Evolutionary conservation across 345 rosid genomes (phyloP), one percentile per base, ranked within the genome.

Genomic region (Moringa oleifera): DNA sequence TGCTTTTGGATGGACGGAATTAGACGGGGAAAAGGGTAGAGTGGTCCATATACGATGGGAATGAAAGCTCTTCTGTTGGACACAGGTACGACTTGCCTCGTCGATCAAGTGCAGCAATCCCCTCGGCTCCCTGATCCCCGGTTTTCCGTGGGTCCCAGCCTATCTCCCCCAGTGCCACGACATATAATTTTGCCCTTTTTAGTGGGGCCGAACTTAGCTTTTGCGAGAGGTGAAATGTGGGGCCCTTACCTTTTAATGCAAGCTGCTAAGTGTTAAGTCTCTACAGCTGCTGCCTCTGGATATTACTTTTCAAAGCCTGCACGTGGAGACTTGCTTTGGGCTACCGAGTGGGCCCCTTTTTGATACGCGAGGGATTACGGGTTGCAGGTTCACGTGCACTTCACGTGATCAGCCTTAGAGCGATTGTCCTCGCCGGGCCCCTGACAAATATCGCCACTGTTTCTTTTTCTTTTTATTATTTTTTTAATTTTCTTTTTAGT

Each of bases 381-480:
- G 25, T 61, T 65, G 50, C 59, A 57, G 68, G 7, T 53, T 65
- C 74, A 73, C 67, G 64, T 73, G 64, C 23, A 25, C 1, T 49
- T 31, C 74, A 69, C 71, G 65, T 69, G 78, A 69, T 65, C 20
- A 2, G 0, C 17, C 47, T 18, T 41, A 28, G 0, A 6, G 1
- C 15, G 33, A 24, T 16, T 25, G 63, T 58, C 58, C 60, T 59
- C 25, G 25, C 62, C 23, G 57, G 57, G 45, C 28, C 18, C 45
- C 25, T 50, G 7, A 12, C 55, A 59, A 20, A n/a, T n/a, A n/a
- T n/a, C n/a, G n/a, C n/a, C n/a, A n/a, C n/a, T n/a, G n/a, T n/a
- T n/a, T n/a, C n/a, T n/a, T 28, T 8, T 28, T 28, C 33, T 28
- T 28, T 28, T 28, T n/a, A n/a, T n/a, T n/a, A n/a, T n/a, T n/a